Conservation (phyloP, 306 rosid genomes). For the Erythrophleum fordii region DNA sequence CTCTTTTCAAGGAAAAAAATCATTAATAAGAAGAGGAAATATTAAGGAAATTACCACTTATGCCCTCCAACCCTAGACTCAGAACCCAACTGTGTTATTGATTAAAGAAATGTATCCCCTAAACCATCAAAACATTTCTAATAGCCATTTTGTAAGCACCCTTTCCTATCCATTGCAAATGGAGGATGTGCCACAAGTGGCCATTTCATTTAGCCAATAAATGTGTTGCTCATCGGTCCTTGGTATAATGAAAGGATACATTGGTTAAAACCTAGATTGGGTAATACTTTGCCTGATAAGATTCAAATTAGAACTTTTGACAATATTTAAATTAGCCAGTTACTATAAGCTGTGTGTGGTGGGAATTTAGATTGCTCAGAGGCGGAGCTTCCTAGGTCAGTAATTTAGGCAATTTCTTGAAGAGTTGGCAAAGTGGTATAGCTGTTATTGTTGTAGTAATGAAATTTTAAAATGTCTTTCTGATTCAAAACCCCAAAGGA, state of each 20-base stretch:
- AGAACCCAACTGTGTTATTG: neutral
- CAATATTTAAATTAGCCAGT: neutral
- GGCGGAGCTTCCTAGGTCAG: neutral
- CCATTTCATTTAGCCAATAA: constrained; percentile 1
- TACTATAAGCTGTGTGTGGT: neutral
- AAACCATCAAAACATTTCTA: constrained; percentile 28
- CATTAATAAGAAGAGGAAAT: neutral
- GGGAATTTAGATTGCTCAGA: constrained; percentile 9
- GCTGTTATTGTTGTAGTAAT: neutral
- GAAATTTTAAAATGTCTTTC: neutral
- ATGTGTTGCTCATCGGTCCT: constrained; percentile 5
- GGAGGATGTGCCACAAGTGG: neutral
- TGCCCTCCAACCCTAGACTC: neutral
- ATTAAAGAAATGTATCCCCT: constrained; percentile 29
- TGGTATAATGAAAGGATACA: constrained; percentile 2
- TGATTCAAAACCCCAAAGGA: neutral
- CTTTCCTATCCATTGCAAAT: constrained; percentile 12
- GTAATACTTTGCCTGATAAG: neutral
- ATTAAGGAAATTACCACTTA: neutral
- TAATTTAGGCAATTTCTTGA: constrained; percentile 9
- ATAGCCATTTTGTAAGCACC: constrained; percentile 8
- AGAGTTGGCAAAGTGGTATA: too few species aligned
- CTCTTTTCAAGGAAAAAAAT: constrained; percentile 15
- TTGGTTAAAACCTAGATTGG: neutral
- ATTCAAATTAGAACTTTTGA: neutral